Evolutionary conservation across 495 filamentous ascomycete genomes (phyloP).

Genomic region (Hyphodiscus hymeniophilus): DNA sequence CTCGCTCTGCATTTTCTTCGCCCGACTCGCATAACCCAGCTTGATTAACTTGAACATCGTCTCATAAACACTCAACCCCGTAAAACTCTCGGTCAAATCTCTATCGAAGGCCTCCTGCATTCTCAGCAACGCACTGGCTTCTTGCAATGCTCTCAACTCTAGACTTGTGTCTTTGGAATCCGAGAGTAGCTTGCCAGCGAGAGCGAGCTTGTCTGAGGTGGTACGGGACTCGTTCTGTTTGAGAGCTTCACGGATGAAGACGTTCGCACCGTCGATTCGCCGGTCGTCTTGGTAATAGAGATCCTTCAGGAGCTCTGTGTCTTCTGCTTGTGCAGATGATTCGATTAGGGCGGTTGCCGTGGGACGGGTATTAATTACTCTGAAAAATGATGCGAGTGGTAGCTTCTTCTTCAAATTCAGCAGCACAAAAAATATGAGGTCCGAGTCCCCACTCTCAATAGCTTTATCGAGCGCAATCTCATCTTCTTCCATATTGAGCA

Average conservation of each 20-base stretch:
- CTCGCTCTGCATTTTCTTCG: conserved; percentile 78
- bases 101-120: conserved; percentile 79
- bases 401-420: conserved; percentile 85
- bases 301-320: conserved; percentile 82
- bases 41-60: conserved; percentile 78
- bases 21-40: conserved; percentile 66
- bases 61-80: conserved; percentile 80
- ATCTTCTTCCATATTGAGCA: conserved; percentile 93
- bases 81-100: conserved; percentile 66
- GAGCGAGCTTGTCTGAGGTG: conserved; percentile 69
- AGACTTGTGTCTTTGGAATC: conserved; percentile 76
- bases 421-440: conserved; percentile 84
- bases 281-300: conserved; percentile 97
- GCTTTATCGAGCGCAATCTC: conserved; percentile 94
- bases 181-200: conserved; percentile 69
- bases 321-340: conserved; percentile 65
- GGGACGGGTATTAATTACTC: conserved; percentile 79
- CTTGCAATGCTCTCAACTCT: conserved; percentile 67
- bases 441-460: conserved; percentile 89
- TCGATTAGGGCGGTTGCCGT: conserved; percentile 86
- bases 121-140: conserved; percentile 69
- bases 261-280: conserved; percentile 76
- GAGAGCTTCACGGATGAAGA: conserved; percentile 77
- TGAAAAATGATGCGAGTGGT: conserved; percentile 85
- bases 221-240: conserved; percentile 52